Evolutionary conservation across 2,329 filamentous ascomycete genomes (phyloP), one percentile per base, ranked within the genome.

Genomic region (Colletotrichum endophyticum): DNA sequence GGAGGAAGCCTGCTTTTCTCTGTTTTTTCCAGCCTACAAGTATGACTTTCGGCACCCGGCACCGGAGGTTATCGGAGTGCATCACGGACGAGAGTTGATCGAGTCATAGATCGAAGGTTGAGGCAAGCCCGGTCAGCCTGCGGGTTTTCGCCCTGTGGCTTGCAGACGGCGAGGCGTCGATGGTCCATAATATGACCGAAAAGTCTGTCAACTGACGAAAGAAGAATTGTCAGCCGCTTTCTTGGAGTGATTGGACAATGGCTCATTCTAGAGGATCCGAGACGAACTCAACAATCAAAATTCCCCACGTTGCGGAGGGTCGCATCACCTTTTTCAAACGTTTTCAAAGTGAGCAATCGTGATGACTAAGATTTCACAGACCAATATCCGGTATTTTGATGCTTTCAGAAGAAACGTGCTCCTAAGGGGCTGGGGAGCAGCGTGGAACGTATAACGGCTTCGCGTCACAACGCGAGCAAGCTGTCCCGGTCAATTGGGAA

Each of bases 311-410:
- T 73, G 25, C 36, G 73, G 64, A 36, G 73, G 68, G 64, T 68
- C 34, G 30, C 63, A 66, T 49, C 34, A 32, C 28, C 13, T 36
- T 27, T 28, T 30, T 16, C 34, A 9, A 53, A 16, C 61, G 34
- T 71, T 75, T 49, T 66, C 66, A 75, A 30, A 28, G 28, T 66
- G 59, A 63, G 19, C 59, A 53, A n/a, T 64, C 16, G 11, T 56
- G 66, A 70, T 77, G 66, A 77, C 66, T 75, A 75, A 77, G 36
- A n/a, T 77, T 49, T 62, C 22, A 25, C 44, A 70, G 34, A n/a
- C 61, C 28, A 62, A 53, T n/a, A 49, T 62, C 27, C 59, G 59
- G 59, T 57, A 13, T 25, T 36, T 6, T 16, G 66, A 61, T 75
- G 75, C 36, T 75, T 76, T 73, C 73, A 73, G 73, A 57, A 57